phyloP scores from a whole-genome alignment of 805 yeast genomes.

The Ogataea saltuana region DNA sequence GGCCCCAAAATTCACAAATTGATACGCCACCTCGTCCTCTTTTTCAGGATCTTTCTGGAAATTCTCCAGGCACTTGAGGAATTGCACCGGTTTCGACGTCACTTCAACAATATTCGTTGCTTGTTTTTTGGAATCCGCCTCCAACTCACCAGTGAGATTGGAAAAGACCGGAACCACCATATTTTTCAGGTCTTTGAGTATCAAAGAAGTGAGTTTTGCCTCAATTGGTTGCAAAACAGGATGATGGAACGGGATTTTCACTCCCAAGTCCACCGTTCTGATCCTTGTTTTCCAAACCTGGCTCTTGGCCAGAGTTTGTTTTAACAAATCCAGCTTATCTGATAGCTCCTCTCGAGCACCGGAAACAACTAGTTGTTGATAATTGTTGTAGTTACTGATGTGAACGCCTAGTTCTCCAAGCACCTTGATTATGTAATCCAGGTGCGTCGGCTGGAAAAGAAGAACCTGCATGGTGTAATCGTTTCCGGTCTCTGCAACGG shows the following conservation, averaged over 20 bases:
- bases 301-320: constrained; percentile 13
- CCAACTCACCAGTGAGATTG: constrained; percentile 32
- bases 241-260: constrained; percentile 38
- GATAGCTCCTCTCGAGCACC: constrained; percentile 26
- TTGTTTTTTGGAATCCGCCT: constrained; percentile 21
- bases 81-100: constrained; percentile 36
- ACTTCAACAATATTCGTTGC: constrained; percentile 32
- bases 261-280: constrained; percentile 31
- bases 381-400: constrained; percentile 36
- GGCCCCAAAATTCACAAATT: constrained; percentile 34
- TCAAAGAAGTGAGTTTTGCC: constrained; percentile 20
- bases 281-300: constrained; percentile 29
- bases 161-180: constrained; percentile 32
- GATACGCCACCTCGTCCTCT: constrained; percentile 11
- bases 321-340: constrained; percentile 18
- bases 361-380: constrained; percentile 37
- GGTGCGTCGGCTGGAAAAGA: constrained; percentile 30
- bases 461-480: constrained; percentile 39
- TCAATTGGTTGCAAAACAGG: constrained; percentile 33
- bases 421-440: constrained; percentile 17
- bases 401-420: constrained; percentile 22
- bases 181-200: constrained; percentile 13
- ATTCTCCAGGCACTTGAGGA: constrained; percentile 34
- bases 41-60: constrained; percentile 9
- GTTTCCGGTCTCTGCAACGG: constrained; percentile 24